Evolutionary conservation across 805 yeast species (phyloP).

Genomic region (Hanseniaspora valbyensis): DNA sequence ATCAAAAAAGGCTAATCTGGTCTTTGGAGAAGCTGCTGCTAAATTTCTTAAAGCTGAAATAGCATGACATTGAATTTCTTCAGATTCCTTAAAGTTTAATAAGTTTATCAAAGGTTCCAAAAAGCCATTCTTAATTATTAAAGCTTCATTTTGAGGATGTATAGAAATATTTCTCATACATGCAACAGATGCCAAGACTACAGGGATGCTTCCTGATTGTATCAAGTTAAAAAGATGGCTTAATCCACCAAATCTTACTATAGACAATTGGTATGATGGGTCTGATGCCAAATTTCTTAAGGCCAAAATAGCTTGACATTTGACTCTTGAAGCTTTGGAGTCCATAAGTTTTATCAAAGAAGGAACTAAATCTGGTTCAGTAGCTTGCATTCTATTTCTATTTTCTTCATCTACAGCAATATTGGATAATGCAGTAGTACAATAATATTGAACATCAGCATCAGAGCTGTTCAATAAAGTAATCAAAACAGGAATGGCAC

Average conservation of each 20-base stretch:
- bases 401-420: slow-evolving; percentile 94
- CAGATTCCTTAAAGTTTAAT: slow-evolving; percentile 74
- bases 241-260: slow-evolving; percentile 89
- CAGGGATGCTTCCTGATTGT: slow-evolving; percentile 81
- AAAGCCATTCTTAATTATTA: slow-evolving; percentile 94
- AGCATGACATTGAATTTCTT: slow-evolving; percentile 97
- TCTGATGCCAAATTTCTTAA: slow-evolving; percentile 92
- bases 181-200: slow-evolving; percentile 93
- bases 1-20: slow-evolving; percentile 79
- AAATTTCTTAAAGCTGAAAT: slow-evolving; percentile 90
- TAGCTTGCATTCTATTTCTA: slow-evolving; percentile 74
- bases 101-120: slow-evolving; percentile 78
- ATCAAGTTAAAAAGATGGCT: slow-evolving; percentile 84
- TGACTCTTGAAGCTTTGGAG: slow-evolving; percentile 85
- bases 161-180: slow-evolving; percentile 95
- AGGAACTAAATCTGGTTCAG: slow-evolving; percentile 83
- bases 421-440: slow-evolving; percentile 93
- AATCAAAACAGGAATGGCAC: slow-evolving; percentile 93
- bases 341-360: slow-evolving; percentile 87
- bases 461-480: slow-evolving; percentile 74
- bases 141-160: slow-evolving; percentile 90
- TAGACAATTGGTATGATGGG: slow-evolving; percentile 88
- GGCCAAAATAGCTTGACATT: slow-evolving; percentile 96
- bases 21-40: slow-evolving; percentile 91
- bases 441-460: slow-evolving; percentile 94